phyloP scores from a whole-genome alignment of 2,329 filamentous ascomycete species.

The Paraphoma chrysanthemicola region DNA sequence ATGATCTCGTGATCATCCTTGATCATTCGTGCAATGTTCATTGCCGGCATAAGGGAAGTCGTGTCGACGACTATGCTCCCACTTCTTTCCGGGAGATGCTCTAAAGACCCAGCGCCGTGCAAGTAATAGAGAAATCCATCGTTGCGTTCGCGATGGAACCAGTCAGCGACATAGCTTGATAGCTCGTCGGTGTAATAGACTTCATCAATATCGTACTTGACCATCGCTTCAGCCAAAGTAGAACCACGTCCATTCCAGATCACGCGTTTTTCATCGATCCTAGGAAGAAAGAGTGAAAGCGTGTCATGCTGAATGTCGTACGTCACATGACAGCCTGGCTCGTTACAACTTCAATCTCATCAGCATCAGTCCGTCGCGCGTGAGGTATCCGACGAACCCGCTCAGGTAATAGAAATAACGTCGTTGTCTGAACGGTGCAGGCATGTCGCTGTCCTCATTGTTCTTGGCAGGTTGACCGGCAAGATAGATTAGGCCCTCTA shows the following conservation, averaged over 20 bases:
- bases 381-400: constrained; percentile 45
- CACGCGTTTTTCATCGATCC: constrained; percentile 66
- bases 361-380: constrained; percentile 11
- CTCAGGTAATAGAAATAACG: constrained; percentile 69
- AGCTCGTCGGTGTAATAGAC: constrained; percentile 63
- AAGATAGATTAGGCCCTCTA: constrained; percentile 62
- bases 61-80: constrained; percentile 20
- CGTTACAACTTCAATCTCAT: constrained; percentile 46
- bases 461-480: constrained; percentile 58
- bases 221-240: constrained; percentile 66
- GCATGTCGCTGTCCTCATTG: constrained; percentile 66
- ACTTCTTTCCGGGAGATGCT: not conserved
- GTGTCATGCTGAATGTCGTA: constrained; percentile 66
- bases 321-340: constrained; percentile 62
- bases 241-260: constrained; percentile 71
- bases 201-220: constrained; percentile 72
- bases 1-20: constrained; percentile 86
- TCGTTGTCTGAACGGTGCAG: constrained; percentile 63
- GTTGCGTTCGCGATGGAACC: constrained; percentile 30
- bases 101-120: constrained; percentile 9
- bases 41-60: constrained; percentile 68
- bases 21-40: constrained; percentile 79
- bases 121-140: constrained; percentile 44
- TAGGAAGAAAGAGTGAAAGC: constrained; percentile 76
- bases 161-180: constrained; percentile 35